These are phyloP conservation scores for Ramichloridium luteum DNA, from an alignment of 2,329 filamentous ascomycete genomes.

Conservation along the genomic window DNA sequence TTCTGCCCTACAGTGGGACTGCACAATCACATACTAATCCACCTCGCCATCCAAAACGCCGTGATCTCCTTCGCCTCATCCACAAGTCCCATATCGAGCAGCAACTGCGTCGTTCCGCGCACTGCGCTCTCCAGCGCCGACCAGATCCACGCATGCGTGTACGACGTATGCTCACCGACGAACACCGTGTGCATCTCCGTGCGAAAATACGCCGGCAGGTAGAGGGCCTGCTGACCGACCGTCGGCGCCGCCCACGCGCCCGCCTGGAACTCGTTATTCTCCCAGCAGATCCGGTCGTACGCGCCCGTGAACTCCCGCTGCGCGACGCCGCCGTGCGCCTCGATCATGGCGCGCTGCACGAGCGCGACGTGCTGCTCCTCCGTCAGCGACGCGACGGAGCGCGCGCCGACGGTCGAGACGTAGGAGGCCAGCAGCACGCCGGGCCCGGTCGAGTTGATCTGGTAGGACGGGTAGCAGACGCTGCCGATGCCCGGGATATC, in stretches of 20 bases:
- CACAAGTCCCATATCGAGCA: slow-evolving; percentile 53
- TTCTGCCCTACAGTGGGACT: too few relatives aligned
- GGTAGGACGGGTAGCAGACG: slow-evolving; percentile 56
- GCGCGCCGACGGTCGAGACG: slow-evolving; percentile 34
- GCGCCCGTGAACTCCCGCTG: slow-evolving; percentile 52
- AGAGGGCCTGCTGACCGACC: slow-evolving; percentile 55
- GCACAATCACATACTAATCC: slow-evolving; percentile 41
- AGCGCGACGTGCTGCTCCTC: slow-evolving; percentile 51
- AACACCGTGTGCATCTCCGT: slow-evolving; percentile 60
- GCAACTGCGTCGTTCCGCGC: slow-evolving; percentile 50
- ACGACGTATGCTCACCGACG: slow-evolving; percentile 51
- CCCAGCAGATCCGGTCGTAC: slow-evolving; percentile 55
- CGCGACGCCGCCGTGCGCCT: slow-evolving; percentile 52
- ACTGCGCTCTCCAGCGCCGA: slow-evolving; percentile 56
- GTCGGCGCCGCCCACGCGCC: slow-evolving; percentile 48
- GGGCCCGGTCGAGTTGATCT: slow-evolving; percentile 50
- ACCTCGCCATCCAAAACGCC: slow-evolving; percentile 56
- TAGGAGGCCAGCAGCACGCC: slow-evolving; percentile 53
- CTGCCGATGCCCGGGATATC: slow-evolving; percentile 50
- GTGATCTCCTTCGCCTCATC: slow-evolving; percentile 56
- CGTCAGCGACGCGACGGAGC: slow-evolving; percentile 36
- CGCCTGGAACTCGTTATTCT: slow-evolving; percentile 46
- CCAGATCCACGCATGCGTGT: slow-evolving; percentile 60
- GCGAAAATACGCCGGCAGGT: slow-evolving; percentile 60
- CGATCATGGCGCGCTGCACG: slow-evolving; percentile 52